Percentiles rank a stretch among this genome's conserved stretches.
These are phyloP conservation scores for Thelonectria blattea DNA, from an alignment of 2,329 filamentous ascomycete species.

Conservation along the genomic window DNA sequence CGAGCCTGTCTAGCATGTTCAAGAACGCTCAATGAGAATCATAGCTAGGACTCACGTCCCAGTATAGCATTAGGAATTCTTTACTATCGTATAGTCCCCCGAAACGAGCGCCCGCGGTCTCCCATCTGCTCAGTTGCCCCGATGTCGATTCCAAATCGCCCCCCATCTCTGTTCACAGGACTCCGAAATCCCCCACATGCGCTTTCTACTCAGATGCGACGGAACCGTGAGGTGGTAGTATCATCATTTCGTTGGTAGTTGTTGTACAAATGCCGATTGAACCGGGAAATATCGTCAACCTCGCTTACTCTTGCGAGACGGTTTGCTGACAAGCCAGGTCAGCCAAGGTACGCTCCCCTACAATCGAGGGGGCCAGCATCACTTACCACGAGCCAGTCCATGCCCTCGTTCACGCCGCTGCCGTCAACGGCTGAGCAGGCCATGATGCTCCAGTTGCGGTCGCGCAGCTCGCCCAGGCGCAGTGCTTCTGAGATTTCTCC, in stretches of 20 bases:
- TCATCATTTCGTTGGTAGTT: constrained; percentile 40
- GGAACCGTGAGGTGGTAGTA: constrained; percentile 34
- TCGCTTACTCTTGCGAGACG: constrained; percentile 43
- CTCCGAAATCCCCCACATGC: constrained; percentile 32
- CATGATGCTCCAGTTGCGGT: constrained; percentile 99
- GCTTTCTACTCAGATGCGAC: constrained; percentile 39
- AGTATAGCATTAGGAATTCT: constrained; percentile 37
- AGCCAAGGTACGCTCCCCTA: constrained; percentile 1
- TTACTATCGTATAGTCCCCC: constrained; percentile 33
- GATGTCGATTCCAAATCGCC: constrained; percentile 13
- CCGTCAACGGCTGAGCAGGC: constrained; percentile 97
- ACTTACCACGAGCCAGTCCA: constrained; percentile 96
- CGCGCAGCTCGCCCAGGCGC: constrained; percentile 86
- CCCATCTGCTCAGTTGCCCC: constrained; percentile 9
- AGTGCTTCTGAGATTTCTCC: constrained; percentile 96
- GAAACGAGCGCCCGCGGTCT: constrained; percentile 15
- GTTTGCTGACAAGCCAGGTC: constrained; percentile 41
- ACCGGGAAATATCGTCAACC: constrained; percentile 25
- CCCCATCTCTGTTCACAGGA: constrained; percentile 25
- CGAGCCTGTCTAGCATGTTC: no score
- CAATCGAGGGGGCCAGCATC: background rate
- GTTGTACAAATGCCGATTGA: constrained; percentile 40
- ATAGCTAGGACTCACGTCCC: constrained; percentile 32
- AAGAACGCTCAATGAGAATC: constrained; percentile 28
- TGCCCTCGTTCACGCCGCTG: constrained; percentile 91